Percentiles rank a stretch among this genome's conserved stretches.
phyloP scores from a whole-genome alignment of 1,139 yeast species.

The Scheffersomyces parashehatae region DNA sequence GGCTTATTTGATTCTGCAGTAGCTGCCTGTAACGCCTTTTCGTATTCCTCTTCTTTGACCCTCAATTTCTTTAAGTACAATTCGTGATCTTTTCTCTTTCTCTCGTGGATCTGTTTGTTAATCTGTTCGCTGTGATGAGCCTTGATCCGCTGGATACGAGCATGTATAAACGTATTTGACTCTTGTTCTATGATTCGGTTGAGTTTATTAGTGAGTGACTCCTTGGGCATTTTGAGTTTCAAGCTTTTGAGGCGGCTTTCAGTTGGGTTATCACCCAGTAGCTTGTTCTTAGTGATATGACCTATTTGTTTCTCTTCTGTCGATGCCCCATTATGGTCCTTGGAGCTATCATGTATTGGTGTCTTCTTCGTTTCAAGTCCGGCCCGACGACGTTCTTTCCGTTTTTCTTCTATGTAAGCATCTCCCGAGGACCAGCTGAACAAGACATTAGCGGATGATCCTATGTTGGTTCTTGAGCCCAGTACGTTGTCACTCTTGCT shows the following conservation, averaged over 20 bases:
- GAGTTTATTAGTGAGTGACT: slow-evolving; percentile 26
- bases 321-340: not conserved
- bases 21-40: slow-evolving; percentile 29
- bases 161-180: slow-evolving; percentile 39
- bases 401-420: slow-evolving; percentile 36
- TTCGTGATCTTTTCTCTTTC: slow-evolving; percentile 45
- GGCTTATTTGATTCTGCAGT: slow-evolving; percentile 22
- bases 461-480: not conserved
- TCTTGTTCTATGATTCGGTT: slow-evolving; percentile 35
- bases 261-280: not conserved
- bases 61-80: slow-evolving; percentile 35
- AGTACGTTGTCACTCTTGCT: slow-evolving; percentile 1
- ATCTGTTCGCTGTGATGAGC: slow-evolving; percentile 44
- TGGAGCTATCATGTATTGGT: slow-evolving; percentile 4
- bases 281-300: not conserved
- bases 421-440: slow-evolving; percentile 51
- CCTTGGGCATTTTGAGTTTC: slow-evolving; percentile 15
- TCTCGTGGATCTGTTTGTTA: slow-evolving; percentile 38
- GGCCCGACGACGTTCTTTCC: slow-evolving; percentile 24
- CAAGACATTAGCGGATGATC: slow-evolving; percentile 30
- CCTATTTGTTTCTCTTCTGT: not conserved
- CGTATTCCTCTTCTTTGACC: slow-evolving; percentile 45
- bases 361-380: slow-evolving; percentile 1
- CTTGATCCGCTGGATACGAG: slow-evolving; percentile 39
- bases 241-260: slow-evolving; percentile 4